Evolutionary conservation across 2,329 filamentous ascomycete species (phyloP).

Genomic region (Colletotrichum sublineola): DNA sequence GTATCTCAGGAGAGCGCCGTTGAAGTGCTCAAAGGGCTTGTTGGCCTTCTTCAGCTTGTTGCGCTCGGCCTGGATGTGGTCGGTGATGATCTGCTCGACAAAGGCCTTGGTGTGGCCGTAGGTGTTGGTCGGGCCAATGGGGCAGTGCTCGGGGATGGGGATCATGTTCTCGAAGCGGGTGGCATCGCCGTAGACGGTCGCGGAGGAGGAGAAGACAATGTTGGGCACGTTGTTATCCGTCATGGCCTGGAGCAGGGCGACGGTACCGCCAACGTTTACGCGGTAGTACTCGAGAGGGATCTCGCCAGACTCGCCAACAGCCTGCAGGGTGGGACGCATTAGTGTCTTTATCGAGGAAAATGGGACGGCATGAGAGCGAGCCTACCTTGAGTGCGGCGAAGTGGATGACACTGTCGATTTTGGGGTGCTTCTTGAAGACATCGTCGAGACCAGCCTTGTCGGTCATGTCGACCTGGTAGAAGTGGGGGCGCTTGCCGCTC

Average conservation of each 20-base stretch:
- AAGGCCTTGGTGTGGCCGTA: constrained; percentile 97
- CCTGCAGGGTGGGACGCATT: constrained; percentile 63
- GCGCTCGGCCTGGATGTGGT: constrained; percentile 89
- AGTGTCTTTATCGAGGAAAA: neutral
- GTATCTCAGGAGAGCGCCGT: constrained; percentile 92
- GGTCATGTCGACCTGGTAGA: constrained; percentile 90
- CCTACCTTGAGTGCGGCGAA: constrained; percentile 95
- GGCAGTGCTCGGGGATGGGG: constrained; percentile 96
- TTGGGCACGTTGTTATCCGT: constrained; percentile 90
- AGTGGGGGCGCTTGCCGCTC: constrained; percentile 86
- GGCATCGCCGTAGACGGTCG: constrained; percentile 98
- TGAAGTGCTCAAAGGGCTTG: constrained; percentile 85
- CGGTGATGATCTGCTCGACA: constrained; percentile 92
- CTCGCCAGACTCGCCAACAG: constrained; percentile 94
- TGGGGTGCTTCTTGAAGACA: constrained; percentile 89
- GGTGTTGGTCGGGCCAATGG: constrained; percentile 95
- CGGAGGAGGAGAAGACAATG: constrained; percentile 98
- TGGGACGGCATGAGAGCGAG: constrained; percentile 4
- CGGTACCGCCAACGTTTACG: constrained; percentile 94
- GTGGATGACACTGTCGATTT: constrained; percentile 98
- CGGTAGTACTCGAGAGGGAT: constrained; percentile 98
- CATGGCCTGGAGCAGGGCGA: constrained; percentile 90
- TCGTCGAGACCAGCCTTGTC: constrained; percentile 85
- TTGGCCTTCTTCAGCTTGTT: constrained; percentile 84
- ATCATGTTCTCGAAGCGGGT: constrained; percentile 98